Evolutionary conservation across 768 basidiomycete genomes (phyloP).

Genomic region (Tylopilus sp.): DNA sequence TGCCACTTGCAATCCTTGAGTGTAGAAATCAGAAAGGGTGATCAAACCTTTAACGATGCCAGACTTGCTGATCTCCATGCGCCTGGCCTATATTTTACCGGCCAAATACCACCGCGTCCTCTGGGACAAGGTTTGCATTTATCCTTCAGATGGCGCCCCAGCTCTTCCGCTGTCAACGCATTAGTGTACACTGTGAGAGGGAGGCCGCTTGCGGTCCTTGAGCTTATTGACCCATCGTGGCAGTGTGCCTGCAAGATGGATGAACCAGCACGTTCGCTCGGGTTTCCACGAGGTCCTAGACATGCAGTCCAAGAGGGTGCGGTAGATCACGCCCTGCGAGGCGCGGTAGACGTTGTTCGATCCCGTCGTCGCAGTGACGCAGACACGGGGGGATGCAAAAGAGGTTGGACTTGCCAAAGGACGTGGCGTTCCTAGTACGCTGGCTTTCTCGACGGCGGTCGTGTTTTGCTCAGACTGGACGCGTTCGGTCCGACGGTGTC

Average conservation of each 20-base stretch:
- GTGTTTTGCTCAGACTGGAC: constrained; percentile 15
- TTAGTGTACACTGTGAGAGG: background rate
- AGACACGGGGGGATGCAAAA: constrained; percentile 33
- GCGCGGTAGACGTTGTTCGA: constrained; percentile 18
- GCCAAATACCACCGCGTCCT: constrained; percentile 19
- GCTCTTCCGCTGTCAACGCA: constrained; percentile 11
- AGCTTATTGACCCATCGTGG: constrained; percentile 15
- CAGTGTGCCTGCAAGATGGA: constrained; percentile 18
- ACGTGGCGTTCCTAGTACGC: constrained; percentile 29
- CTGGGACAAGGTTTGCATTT: constrained; percentile 11
- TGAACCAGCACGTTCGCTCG: constrained; percentile 19
- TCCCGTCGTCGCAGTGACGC: constrained; percentile 35
- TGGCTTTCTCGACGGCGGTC: constrained; percentile 27
- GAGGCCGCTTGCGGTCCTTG: constrained; percentile 4
- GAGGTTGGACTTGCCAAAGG: constrained; percentile 22
- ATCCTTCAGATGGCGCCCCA: constrained; percentile 13
- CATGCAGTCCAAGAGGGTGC: constrained; percentile 16
- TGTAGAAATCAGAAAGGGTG: too few relatives aligned
- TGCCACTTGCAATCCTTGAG: constrained; percentile 2
- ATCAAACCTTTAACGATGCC: constrained; percentile 14
- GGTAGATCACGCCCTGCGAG: constrained; percentile 27
- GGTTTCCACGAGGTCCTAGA: constrained; percentile 19
- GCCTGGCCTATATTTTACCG: constrained; percentile 15
- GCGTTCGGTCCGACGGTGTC: constrained; percentile 12
- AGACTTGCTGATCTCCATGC: constrained; percentile 1